These are phyloP conservation scores for Globisporangium polare DNA, from an alignment of 352 stramenopile genomes.

Conservation along the genomic window DNA sequence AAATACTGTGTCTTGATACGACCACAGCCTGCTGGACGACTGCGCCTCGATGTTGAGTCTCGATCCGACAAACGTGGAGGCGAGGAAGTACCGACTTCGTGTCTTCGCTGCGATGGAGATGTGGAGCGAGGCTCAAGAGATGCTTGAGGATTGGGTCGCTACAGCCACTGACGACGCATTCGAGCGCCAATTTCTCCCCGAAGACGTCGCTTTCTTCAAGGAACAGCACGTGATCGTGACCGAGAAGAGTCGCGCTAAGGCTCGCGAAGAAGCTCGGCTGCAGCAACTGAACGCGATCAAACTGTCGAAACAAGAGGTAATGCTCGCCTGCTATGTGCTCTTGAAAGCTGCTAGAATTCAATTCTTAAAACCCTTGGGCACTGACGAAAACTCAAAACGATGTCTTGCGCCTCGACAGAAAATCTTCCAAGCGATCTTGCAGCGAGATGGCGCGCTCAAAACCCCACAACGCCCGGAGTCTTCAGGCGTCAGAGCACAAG, in stretches of 20 bases:
- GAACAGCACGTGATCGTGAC: not conserved
- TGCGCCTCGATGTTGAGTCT: slow-evolving; percentile 13
- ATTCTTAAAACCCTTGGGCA: not conserved
- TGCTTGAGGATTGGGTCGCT: slow-evolving; percentile 5
- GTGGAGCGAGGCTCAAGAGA: slow-evolving; percentile 16
- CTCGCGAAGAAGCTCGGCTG: not conserved
- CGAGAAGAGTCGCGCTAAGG: not conserved
- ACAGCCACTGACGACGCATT: not conserved
- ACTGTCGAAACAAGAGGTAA: slow-evolving; percentile 10
- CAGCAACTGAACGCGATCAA: slow-evolving; percentile 7
- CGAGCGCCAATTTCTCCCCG: slow-evolving; percentile 1
- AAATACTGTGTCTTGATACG: not conserved
- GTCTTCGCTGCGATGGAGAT: slow-evolving; percentile 14
- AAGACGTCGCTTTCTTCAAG: slow-evolving; percentile 13
- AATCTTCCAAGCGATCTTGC: slow-evolving; percentile 17
- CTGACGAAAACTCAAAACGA: not conserved
- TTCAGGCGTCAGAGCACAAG: not conserved
- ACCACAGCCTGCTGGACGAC: slow-evolving; percentile 15
- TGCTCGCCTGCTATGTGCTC: not conserved
- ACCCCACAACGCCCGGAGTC: not conserved
- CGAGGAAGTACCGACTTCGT: slow-evolving; percentile 12
- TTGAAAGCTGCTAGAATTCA: not conserved
- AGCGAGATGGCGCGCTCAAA: not conserved
- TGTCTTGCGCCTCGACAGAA: not conserved
- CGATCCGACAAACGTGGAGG: slow-evolving; percentile 17